These are phyloP conservation scores for Verticillium tricorpus DNA, from an alignment of 2,329 filamentous ascomycete genomes.

Conservation along the genomic window DNA sequence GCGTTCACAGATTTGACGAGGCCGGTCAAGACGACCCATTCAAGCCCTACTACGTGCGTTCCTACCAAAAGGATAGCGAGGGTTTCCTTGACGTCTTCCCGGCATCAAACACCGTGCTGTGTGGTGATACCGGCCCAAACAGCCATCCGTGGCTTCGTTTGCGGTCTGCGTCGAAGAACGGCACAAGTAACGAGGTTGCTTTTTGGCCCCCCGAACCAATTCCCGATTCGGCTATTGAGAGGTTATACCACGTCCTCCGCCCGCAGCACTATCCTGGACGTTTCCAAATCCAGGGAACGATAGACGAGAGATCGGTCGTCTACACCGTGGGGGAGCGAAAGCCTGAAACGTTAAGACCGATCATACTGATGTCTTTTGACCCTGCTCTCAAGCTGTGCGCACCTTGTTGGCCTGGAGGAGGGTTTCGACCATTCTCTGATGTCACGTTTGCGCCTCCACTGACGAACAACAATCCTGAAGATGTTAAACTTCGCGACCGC, in stretches of 20 bases:
- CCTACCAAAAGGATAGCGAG: slow-evolving; percentile 47
- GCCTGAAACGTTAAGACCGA: slow-evolving; percentile 20
- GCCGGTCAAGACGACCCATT: slow-evolving; percentile 41
- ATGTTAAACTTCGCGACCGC: no score
- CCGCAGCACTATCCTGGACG: slow-evolving; percentile 27
- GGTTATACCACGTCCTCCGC: slow-evolving; percentile 31
- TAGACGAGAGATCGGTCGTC: slow-evolving; percentile 43
- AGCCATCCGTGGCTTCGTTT: neutral
- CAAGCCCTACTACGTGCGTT: slow-evolving; percentile 49
- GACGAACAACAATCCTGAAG: no score
- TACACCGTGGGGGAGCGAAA: slow-evolving; percentile 30
- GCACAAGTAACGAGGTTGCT: neutral
- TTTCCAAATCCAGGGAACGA: slow-evolving; percentile 30
- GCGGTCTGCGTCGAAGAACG: neutral
- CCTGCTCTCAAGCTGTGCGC: slow-evolving; percentile 28
- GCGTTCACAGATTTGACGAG: slow-evolving; percentile 45
- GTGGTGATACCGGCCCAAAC: neutral
- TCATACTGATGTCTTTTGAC: slow-evolving; percentile 40
- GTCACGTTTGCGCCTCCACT: no score
- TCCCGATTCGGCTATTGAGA: neutral
- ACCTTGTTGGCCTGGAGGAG: neutral
- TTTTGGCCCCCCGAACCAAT: neutral
- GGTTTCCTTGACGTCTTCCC: slow-evolving; percentile 51
- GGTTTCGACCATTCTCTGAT: no score
- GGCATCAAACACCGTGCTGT: neutral